These are phyloP conservation scores for Cladophialophora psammophila DNA, from an alignment of 2,329 filamentous ascomycete genomes.

Conservation along the genomic window DNA sequence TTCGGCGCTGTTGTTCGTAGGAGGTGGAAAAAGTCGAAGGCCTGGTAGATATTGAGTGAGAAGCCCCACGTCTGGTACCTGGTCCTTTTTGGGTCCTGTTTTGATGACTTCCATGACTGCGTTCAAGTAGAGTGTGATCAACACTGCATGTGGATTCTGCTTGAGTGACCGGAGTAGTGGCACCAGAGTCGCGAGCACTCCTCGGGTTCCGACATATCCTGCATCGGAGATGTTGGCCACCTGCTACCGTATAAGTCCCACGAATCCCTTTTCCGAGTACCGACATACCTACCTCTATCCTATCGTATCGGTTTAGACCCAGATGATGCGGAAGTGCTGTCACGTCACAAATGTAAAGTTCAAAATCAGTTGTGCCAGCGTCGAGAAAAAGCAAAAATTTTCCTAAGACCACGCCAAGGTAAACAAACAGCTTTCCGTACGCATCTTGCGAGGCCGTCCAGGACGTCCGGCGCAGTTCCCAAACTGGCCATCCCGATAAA, in stretches of 20 bases:
- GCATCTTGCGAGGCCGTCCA: not conserved
- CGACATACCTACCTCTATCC: not conserved
- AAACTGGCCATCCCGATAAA: not conserved
- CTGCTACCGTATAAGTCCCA: not conserved
- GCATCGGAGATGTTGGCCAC: not conserved
- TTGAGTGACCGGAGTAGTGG: not conserved
- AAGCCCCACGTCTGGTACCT: no score
- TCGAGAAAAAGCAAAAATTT: not conserved
- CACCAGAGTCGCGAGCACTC: not conserved
- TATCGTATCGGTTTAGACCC: not conserved
- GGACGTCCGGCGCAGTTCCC: not conserved
- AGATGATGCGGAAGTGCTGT: not conserved
- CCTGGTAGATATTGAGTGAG: not conserved
- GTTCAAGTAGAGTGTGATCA: not conserved
- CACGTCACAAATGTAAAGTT: not conserved
- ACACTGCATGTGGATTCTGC: not conserved
- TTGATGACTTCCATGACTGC: not conserved
- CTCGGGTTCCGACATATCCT: not conserved
- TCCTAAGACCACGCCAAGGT: not conserved
- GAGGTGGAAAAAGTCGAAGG: no score
- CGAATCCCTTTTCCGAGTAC: not conserved
- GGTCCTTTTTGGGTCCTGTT: no score
- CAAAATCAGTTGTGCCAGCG: not conserved
- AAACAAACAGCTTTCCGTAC: not conserved
- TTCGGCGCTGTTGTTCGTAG: no score